Percentiles rank a stretch among this genome's conserved stretches.
phyloP scores from a whole-genome alignment of 768 basidiomycete species.

The Mycena rebaudengoi region DNA sequence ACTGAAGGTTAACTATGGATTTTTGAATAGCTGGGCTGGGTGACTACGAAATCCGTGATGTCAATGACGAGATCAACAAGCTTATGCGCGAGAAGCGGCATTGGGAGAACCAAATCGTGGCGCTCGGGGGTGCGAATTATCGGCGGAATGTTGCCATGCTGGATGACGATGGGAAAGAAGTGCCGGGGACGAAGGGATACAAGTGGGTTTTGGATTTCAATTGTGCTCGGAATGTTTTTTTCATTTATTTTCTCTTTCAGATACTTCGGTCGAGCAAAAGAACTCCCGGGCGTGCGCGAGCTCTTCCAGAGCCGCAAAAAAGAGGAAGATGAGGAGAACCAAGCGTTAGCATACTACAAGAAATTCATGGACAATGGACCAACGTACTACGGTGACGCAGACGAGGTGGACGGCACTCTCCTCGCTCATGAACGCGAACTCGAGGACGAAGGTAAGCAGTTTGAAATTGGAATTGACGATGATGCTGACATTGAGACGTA shows the following conservation, averaged over 20 bases:
- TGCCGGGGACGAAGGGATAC: slow-evolving; percentile 96
- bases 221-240: not conserved
- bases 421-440: slow-evolving; percentile 74
- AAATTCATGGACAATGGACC: slow-evolving; percentile 91
- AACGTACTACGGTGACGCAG: slow-evolving; percentile 90
- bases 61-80: slow-evolving; percentile 98
- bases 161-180: slow-evolving; percentile 95
- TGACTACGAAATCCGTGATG: slow-evolving; percentile 94
- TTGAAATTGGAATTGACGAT: not conserved
- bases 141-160: slow-evolving; percentile 92
- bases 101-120: slow-evolving; percentile 98
- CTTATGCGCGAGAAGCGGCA: slow-evolving; percentile 94
- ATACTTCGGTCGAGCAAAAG: slow-evolving; percentile 97
- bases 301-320: slow-evolving; percentile 89
- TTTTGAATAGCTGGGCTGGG: slow-evolving; percentile 77
- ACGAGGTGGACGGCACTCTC: slow-evolving; percentile 78
- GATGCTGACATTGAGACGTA: slow-evolving; percentile 33
- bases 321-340: slow-evolving; percentile 90
- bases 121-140: slow-evolving; percentile 95
- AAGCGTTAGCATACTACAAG: slow-evolving; percentile 77
- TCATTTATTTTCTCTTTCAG: slow-evolving; percentile 47
- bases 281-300: slow-evolving; percentile 93
- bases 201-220: slow-evolving; percentile 68
- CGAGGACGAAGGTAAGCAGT: slow-evolving; percentile 74
- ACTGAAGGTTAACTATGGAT: no score